Base-by-base conservation (phyloP, 2,329 filamentous ascomycete genomes). In the Didymella sp. region DNA sequence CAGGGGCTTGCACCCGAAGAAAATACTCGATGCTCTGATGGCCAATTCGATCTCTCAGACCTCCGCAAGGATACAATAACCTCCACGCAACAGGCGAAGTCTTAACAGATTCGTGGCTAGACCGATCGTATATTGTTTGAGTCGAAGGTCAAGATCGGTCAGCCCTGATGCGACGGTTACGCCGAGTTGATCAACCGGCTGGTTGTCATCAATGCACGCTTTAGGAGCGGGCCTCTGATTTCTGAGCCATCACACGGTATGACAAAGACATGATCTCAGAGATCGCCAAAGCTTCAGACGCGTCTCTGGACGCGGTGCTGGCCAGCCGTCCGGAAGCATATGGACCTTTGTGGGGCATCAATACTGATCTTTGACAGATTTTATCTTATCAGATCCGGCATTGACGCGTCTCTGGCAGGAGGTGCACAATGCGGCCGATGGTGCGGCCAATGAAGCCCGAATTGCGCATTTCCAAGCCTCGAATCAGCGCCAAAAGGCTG, bases 381-480 rank as follows among this genome's bases (percentile, higher is more conserved):
- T 59, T 13, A 69, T 69, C 66, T 70, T 53, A 68, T 70, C 68
- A 53, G 68, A 70, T 70, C 66, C 58, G 54, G 60, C 49, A 56
- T 58, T 60, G 51, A 57, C 49, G 51, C 35, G 43, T 51, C 45
- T 56, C 56, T 51, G 59, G 30, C 65, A 59, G 53, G 15, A 7
- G 37, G 59, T 51, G 63, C 59, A 54, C 60, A 61, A 60, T 62
- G 63, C 59, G 46, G 54, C 51, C 51, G 44, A 52, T 57, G 43
- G 28, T 51, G 60, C 48, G 63, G 62, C 49, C 61, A 59, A 56
- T 62, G 62, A 48, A 49, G 54, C 51, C 51, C 35, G 51, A 51
- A 54, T 45, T 47, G 49, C 60, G 65, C 60, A 67, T 67, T 74
- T 69, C 63, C 66, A 73, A 73, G 68, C 62, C 61, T 44, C 67